phyloP scores from a whole-genome alignment of 331 rosid species.

The Rosa hybrid region DNA sequence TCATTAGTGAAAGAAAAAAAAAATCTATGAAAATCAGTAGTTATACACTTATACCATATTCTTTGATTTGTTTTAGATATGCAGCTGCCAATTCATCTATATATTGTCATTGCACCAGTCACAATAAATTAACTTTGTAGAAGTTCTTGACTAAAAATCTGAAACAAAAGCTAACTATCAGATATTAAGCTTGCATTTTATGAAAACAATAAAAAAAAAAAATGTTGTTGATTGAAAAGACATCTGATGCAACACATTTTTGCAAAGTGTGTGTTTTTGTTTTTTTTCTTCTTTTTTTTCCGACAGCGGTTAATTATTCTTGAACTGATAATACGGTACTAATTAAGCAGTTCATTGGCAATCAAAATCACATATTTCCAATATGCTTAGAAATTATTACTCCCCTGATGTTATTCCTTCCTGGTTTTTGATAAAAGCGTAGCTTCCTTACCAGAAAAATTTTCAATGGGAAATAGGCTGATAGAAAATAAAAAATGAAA shows the following conservation, averaged over 20 bases:
- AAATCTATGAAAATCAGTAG: neutral
- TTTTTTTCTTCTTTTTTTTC: neutral
- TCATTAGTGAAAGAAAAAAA: neutral
- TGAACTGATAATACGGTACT: neutral
- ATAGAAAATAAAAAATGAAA: neutral
- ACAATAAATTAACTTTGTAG: neutral
- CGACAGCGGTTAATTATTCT: neutral
- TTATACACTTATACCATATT: neutral
- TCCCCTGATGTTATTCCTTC: neutral
- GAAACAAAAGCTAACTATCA: neutral
- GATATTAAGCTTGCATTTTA: neutral
- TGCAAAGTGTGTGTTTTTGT: neutral
- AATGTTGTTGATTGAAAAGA: neutral
- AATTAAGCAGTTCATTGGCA: neutral
- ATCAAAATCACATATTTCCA: neutral
- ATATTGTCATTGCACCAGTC: neutral
- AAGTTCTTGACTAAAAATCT: neutral
- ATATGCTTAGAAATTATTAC: neutral
- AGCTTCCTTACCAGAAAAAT: constrained; percentile 7
- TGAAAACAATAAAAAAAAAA: too few relatives aligned
- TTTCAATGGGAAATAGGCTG: neutral
- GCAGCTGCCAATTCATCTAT: constrained; percentile 1
- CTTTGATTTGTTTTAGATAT: neutral
- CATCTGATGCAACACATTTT: neutral
- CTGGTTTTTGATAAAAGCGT: neutral